Evolutionary conservation across 1,284 basidiomycete species (phyloP).

Genomic region (Phylloporus gajari): DNA sequence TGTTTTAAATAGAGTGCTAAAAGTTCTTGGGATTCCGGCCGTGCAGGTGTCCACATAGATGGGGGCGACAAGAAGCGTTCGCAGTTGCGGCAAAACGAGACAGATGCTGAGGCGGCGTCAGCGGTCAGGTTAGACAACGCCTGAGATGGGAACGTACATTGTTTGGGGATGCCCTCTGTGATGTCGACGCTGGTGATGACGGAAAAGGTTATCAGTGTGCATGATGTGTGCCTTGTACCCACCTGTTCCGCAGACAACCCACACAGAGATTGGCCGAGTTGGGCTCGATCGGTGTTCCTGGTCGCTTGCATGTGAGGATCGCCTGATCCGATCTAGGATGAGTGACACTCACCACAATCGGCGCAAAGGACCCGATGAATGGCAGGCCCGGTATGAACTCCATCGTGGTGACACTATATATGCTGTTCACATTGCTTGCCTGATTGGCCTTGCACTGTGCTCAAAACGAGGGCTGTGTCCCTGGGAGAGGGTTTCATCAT

Average conservation of each 20-base stretch:
- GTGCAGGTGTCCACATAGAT: slow-evolving; percentile 85
- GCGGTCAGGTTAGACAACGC: not conserved
- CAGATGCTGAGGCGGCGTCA: slow-evolving; percentile 67
- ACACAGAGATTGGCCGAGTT: slow-evolving; percentile 98
- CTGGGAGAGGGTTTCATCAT: no score
- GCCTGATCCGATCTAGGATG: slow-evolving; percentile 7
- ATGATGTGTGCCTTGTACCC: slow-evolving; percentile 37
- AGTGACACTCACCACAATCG: slow-evolving; percentile 71
- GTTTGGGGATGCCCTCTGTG: slow-evolving; percentile 98
- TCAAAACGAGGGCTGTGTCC: no score
- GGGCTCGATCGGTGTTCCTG: slow-evolving; percentile 92
- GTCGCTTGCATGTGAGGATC: slow-evolving; percentile 13
- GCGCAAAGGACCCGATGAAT: slow-evolving; percentile 84
- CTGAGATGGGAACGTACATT: slow-evolving; percentile 61
- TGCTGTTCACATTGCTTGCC: no score
- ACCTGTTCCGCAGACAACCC: slow-evolving; percentile 90
- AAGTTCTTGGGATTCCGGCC: slow-evolving; percentile 92
- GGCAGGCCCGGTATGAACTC: slow-evolving; percentile 78
- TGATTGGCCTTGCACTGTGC: no score
- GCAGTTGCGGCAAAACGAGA: slow-evolving; percentile 96
- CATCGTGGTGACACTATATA: no score
- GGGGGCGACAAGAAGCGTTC: slow-evolving; percentile 96
- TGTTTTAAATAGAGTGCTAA: slow-evolving; percentile 92
- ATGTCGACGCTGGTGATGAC: slow-evolving; percentile 81
- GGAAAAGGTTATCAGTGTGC: slow-evolving; percentile 10